phyloP scores from a whole-genome alignment of 441 rosid species.

The Arabidopsis lyrata region DNA sequence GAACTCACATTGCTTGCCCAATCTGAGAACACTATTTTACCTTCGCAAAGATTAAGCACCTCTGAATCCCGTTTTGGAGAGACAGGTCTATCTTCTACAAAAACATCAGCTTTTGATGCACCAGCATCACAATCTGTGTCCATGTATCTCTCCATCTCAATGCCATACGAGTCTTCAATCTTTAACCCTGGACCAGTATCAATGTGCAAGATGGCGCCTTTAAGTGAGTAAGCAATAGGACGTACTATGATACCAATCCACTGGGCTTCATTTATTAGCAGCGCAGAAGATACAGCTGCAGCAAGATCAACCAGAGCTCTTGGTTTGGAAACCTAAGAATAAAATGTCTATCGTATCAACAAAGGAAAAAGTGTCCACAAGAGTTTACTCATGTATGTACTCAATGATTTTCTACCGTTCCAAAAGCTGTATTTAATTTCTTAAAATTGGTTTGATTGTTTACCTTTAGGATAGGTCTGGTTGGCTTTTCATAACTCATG shows the following conservation, averaged over 20 bases:
- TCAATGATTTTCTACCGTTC: constrained; percentile 8
- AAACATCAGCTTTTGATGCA: constrained; percentile 40
- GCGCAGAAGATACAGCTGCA: constrained; percentile 87
- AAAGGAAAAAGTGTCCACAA: constrained; percentile 26
- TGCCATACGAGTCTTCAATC: constrained; percentile 73
- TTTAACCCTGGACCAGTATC: constrained; percentile 97
- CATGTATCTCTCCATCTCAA: constrained; percentile 84
- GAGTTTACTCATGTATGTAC: constrained; percentile 21
- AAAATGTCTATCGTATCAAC: constrained; percentile 43
- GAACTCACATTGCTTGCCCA: constrained; percentile 89
- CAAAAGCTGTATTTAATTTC: constrained; percentile 13
- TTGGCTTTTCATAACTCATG: constrained; percentile 98
- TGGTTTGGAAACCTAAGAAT: constrained; percentile 79
- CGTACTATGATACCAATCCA: constrained; percentile 85
- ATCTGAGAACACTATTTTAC: constrained; percentile 81
- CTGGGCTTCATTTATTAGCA: constrained; percentile 93
- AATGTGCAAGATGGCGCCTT: constrained; percentile 85
- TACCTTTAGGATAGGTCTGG: constrained; percentile 94
- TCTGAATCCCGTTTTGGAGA: constrained; percentile 57
- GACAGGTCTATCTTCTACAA: constrained; percentile 46
- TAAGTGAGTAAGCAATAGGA: constrained; percentile 85
- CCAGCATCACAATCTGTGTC: constrained; percentile 46
- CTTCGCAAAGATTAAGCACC: constrained; percentile 65
- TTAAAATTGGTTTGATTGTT: constrained; percentile 33
- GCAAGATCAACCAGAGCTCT: constrained; percentile 97